Evolutionary conservation across 805 yeast genomes (phyloP), one percentile per base, ranked within the genome.

Genomic region (Sugiyamaella valdiviana): DNA sequence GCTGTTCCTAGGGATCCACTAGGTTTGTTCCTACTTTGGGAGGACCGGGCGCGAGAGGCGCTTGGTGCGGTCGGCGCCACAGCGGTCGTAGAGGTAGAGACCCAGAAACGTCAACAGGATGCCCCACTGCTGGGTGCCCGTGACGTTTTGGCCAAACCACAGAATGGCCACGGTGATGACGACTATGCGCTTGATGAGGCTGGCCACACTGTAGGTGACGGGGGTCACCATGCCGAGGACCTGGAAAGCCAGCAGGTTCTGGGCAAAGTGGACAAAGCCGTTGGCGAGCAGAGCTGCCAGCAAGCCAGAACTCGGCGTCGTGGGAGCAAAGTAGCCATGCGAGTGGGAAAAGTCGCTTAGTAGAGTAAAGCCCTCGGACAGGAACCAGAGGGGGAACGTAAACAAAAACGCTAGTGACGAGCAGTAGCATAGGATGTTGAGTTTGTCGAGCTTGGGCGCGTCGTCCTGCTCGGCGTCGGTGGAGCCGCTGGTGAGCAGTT

Each of bases 111-210:
- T 70, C 48, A 71, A 54, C 39, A 60, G 50, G 36, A 71, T 70
- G 6, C 75, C 75, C 65, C 68, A 68, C 16, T 65, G 69, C 50
- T 71, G 75, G 17, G 63, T 45, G 6, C 51, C 47, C 2, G 65
- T 54, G 16, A 71, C 70, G 22, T 50, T 55, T 56, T 73, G 75
- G 21, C 82, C 82, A 35, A 73, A 75, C 72, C 75, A 77, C 37
- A 83, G 50, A 69, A 90, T 85, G 57, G 95, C 85, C 0, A 83
- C 82, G 1, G 83, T 75, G 39, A 89, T 88, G 24, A 89, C 78
- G 1, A 86, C 84, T n/a, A 89, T 84, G 59, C 95, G 79, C 67
- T 89, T 89, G 78, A 89, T 77, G 77, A 89, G 76, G 39, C 86
- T 80, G 2, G 96, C 95, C 49, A 89, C 82, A 1, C 95, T 84